phyloP scores from a whole-genome alignment of 371 early-diverging fungal genomes.

The Zychaea mexicana region DNA sequence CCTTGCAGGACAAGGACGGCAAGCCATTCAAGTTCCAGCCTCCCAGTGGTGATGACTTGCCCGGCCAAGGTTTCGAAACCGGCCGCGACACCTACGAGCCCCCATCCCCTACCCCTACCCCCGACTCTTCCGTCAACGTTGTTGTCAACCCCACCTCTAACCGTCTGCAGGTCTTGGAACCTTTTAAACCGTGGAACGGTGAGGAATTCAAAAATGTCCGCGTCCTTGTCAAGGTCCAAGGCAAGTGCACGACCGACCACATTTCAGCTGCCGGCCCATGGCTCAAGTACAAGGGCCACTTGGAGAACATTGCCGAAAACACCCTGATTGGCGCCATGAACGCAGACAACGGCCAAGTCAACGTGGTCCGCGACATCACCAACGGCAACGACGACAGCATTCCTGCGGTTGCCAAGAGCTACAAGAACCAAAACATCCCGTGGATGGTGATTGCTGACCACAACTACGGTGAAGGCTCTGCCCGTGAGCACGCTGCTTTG shows the following conservation, averaged over 20 bases:
- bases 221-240: slow-evolving; percentile 91
- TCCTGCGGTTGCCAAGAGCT: slow-evolving; percentile 88
- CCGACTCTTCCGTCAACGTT: slow-evolving; percentile 61
- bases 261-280: slow-evolving; percentile 96
- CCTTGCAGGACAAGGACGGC: slow-evolving; percentile 72
- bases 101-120: slow-evolving; percentile 60
- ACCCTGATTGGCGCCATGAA: slow-evolving; percentile 96
- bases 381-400: slow-evolving; percentile 75
- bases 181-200: slow-evolving; percentile 82
- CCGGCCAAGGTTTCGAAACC: slow-evolving; percentile 81
- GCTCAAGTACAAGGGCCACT: slow-evolving; percentile 97
- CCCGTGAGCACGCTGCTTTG: slow-evolving; percentile 97
- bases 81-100: slow-evolving; percentile 71
- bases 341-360: slow-evolving; percentile 88
- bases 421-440: slow-evolving; percentile 78
- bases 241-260: slow-evolving; percentile 98
- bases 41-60: slow-evolving; percentile 88
- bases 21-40: slow-evolving; percentile 78
- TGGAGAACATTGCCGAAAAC: slow-evolving; percentile 96
- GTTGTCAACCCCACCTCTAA: slow-evolving; percentile 72
- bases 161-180: slow-evolving; percentile 86
- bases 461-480: slow-evolving; percentile 98
- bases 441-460: slow-evolving; percentile 96
- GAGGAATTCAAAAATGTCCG: slow-evolving; percentile 75
- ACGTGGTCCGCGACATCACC: slow-evolving; percentile 75